These are phyloP conservation scores for Dactylellina leptospora DNA, from an alignment of 2,329 filamentous ascomycete species.

Conservation along the genomic window DNA sequence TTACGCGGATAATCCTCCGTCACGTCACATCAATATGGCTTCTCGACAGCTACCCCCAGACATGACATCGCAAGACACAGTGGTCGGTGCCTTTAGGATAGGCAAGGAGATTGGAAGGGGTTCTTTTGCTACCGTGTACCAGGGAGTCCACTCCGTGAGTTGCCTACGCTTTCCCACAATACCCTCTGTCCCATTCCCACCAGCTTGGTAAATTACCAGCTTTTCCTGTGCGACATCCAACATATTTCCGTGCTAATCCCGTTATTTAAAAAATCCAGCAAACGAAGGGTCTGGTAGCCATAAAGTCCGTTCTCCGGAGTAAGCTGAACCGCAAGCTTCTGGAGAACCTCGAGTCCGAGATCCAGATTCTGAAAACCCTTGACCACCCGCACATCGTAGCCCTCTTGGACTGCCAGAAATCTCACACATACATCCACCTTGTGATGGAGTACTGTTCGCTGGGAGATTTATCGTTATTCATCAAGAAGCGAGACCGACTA, in stretches of 20 bases:
- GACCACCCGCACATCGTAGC: conserved; percentile 97
- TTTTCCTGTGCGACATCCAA: conserved; percentile 1
- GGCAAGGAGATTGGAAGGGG: conserved; percentile 93
- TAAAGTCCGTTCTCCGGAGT: conserved; percentile 92
- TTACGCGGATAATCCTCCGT: not conserved
- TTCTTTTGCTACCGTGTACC: conserved; percentile 95
- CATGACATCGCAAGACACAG: conserved; percentile 50
- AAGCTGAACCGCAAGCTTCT: conserved; percentile 96
- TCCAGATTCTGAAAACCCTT: conserved; percentile 90
- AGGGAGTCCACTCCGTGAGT: conserved; percentile 82
- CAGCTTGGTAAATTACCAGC: conserved; percentile 26
- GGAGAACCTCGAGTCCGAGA: conserved; percentile 94
- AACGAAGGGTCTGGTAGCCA: conserved; percentile 82
- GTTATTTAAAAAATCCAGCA: conserved; percentile 65
- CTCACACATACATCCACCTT: conserved; percentile 86
- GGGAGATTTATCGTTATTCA: conserved; percentile 92
- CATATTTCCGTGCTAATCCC: conserved; percentile 26
- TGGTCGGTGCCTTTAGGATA: conserved; percentile 69
- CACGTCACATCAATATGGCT: conserved; percentile 18
- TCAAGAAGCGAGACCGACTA: conserved; percentile 88
- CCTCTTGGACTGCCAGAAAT: conserved; percentile 92
- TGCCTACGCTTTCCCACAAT: too few species aligned
- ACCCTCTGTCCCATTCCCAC: conserved; percentile 5
- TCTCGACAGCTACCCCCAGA: conserved; percentile 49
- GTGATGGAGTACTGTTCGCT: conserved; percentile 99